Base-by-base conservation (phyloP, 352 stramenopile species). In the Phytopythium ostracodes region DNA sequence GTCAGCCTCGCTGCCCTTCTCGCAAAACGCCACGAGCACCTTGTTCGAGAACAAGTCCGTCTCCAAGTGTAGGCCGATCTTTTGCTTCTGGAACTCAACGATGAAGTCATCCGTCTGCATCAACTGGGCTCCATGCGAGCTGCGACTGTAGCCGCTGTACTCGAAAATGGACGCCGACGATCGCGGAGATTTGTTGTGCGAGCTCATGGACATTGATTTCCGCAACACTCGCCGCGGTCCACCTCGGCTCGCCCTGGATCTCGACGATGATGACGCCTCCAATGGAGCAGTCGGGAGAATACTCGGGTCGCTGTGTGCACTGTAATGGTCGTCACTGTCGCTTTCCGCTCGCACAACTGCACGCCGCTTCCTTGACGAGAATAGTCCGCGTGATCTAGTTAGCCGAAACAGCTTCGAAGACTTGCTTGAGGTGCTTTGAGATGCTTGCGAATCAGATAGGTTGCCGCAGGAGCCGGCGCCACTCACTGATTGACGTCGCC, bases 21-120 rank as follows among this genome's bases (percentile, higher is more conserved):
- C 81, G 25, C 79, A 91, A 43, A 73, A 73, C 18, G 78, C 74
- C 4, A 93, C 78, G 4, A 87, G 59, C 17, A 89, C 72, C 29
- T 79, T 75, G 65, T 78, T 89, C 2, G 75, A 82, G 54, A 75
- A 79, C 18, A 88, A 11, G 47, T 90, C 78, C 2, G 72, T 81
- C 62, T 91, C 79, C n/a, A 93, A 62, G 61, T 88, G 81, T 20
- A 93, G 66, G 0, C 84, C 84, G 50, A 88, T 79, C 27, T 79
- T 79, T 33, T 84, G 62, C 58, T 88, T 78, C 22, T 66, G 60
- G 56, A 93, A 93, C n/a, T 73, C 53, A 18, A 93, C 55, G 0
- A 59, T 60, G 64, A 91, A 81, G 35, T 91, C 79, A 12, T 79
- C 72, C 1, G 76, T 36, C 11, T 51, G 46, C 24, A 61, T 67